Evolutionary conservation across 371 early-diverging fungal genomes (phyloP).

Genomic region (Zychaea mexicana): DNA sequence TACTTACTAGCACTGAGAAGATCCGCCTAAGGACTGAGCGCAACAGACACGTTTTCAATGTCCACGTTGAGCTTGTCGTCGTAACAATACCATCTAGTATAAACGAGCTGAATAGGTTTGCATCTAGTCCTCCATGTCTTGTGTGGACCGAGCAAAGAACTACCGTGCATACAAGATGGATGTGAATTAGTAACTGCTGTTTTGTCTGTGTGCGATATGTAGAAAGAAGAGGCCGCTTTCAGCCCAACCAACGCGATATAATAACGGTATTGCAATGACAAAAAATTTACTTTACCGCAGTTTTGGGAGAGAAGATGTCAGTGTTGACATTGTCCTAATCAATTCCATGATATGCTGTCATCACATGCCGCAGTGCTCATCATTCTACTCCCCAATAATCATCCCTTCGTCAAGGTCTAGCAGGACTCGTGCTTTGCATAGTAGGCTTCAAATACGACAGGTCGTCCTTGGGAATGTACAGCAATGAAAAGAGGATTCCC

Average conservation of each 20-base stretch:
- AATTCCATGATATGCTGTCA: too few relatives aligned
- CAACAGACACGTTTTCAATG: conserved; percentile 7
- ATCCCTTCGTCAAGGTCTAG: background rate
- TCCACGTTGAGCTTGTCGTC: conserved; percentile 5
- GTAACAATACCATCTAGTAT: conserved; percentile 3
- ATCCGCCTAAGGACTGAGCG: background rate
- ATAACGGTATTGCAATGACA: too few relatives aligned
- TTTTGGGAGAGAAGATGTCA: too few relatives aligned
- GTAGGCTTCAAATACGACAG: background rate
- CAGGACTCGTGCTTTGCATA: conserved; percentile 13
- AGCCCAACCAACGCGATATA: too few relatives aligned
- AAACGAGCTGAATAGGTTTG: conserved; percentile 2
- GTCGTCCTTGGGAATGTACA: conserved; percentile 20
- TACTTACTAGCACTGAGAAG: conserved; percentile 13
- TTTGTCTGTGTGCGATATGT: too few relatives aligned
- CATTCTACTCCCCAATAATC: background rate
- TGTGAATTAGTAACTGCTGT: background rate
- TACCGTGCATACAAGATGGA: background rate
- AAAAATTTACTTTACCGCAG: too few relatives aligned
- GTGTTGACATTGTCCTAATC: too few relatives aligned
- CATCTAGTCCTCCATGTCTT: conserved; percentile 19
- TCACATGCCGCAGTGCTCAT: background rate
- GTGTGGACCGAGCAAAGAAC: conserved; percentile 5
- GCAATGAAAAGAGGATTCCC: conserved; percentile 19
- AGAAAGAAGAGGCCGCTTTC: too few relatives aligned